These are phyloP conservation scores for Neoconidiobolus thromboides DNA, from an alignment of 371 early-diverging fungal genomes.

Conservation along the genomic window DNA sequence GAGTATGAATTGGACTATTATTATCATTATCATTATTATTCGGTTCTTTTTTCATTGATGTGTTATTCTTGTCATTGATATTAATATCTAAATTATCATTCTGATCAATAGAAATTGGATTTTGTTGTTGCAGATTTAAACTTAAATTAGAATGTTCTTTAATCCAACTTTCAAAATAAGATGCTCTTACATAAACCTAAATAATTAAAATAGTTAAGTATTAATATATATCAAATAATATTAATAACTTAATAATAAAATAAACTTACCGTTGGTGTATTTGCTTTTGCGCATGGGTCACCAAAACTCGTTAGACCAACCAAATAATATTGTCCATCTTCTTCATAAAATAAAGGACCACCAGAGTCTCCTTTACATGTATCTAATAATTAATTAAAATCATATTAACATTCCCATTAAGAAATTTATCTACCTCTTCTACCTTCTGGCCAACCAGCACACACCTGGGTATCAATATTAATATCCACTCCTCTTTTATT, in stretches of 20 bases:
- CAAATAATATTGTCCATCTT: neutral
- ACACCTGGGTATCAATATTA: neutral
- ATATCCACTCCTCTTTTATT: neutral
- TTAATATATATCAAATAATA: no score
- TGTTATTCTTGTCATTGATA: no score
- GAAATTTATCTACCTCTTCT: neutral
- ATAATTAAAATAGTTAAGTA: neutral
- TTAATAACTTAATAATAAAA: neutral
- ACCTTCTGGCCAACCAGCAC: constrained; percentile 5
- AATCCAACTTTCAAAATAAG: neutral
- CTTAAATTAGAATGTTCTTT: neutral
- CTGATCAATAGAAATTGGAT: no score
- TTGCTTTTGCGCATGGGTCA: constrained; percentile 3
- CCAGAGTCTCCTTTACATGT: constrained; percentile 5
- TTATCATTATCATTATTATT: no score
- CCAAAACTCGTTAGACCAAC: constrained; percentile 1
- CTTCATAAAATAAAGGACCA: neutral
- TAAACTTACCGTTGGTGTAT: neutral
- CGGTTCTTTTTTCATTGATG: no score
- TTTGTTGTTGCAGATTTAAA: no score
- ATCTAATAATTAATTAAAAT: neutral
- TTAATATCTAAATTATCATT: no score
- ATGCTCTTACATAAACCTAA: neutral
- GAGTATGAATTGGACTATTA: no score
- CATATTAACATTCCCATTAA: neutral